Conservation (phyloP, 495 filamentous ascomycete genomes). For the Penicillium taxi region DNA sequence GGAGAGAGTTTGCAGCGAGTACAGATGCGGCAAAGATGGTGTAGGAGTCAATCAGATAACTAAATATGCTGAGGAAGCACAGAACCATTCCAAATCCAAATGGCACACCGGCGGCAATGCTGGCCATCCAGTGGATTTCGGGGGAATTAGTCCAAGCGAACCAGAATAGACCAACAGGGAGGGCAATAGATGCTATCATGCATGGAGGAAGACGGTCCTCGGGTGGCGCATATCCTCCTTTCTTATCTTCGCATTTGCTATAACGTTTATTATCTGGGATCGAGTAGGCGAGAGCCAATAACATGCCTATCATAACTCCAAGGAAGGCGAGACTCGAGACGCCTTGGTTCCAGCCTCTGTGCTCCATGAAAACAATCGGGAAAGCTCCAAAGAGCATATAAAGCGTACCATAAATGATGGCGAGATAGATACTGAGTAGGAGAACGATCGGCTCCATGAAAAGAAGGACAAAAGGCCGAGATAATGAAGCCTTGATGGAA, state of each 20-base stretch:
- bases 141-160: constrained; percentile 61
- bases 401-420: constrained; percentile 60
- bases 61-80: constrained; percentile 63
- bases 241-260: constrained; percentile 17
- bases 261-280: constrained; percentile 38
- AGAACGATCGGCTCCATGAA: constrained; percentile 47
- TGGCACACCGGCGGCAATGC: constrained; percentile 50
- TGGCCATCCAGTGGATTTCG: constrained; percentile 56
- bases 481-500: constrained; percentile 28
- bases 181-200: constrained; percentile 31
- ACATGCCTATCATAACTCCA: constrained; percentile 71
- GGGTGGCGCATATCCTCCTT: constrained; percentile 26
- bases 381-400: constrained; percentile 71
- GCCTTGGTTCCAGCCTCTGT: constrained; percentile 64
- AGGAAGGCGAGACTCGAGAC: constrained; percentile 61
- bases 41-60: constrained; percentile 68
- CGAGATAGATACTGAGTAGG: constrained; percentile 56
- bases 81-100: constrained; percentile 65
- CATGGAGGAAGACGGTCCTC: constrained; percentile 34
- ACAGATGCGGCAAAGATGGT: constrained; percentile 69
- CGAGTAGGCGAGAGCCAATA: constrained; percentile 43
- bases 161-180: constrained; percentile 47
- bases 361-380: constrained; percentile 63
- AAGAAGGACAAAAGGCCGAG: constrained; percentile 31
- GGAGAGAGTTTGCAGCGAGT: constrained; percentile 61